Percentiles rank a stretch among this genome's conserved stretches.
Evolutionary conservation across 805 yeast species (phyloP).

Genomic region (Metschnikowia hibisci): DNA sequence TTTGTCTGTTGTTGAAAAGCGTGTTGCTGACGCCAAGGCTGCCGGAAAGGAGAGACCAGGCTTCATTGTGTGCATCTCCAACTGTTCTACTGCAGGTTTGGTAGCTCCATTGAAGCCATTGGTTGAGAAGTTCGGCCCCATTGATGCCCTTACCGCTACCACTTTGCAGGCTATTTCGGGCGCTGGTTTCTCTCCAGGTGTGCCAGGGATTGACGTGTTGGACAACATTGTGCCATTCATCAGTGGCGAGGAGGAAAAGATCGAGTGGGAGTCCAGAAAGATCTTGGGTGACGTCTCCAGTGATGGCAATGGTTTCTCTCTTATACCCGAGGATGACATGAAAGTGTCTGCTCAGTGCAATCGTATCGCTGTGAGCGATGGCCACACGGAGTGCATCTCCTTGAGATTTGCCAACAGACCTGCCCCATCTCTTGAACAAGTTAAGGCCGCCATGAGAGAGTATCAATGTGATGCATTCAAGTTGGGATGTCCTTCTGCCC

Average conservation of each 20-base stretch:
- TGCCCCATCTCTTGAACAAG: slow-evolving; percentile 79
- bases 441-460: slow-evolving; percentile 64
- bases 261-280: slow-evolving; percentile 97
- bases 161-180: slow-evolving; percentile 98
- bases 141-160: slow-evolving; percentile 80
- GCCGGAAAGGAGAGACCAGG: slow-evolving; percentile 64
- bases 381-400: slow-evolving; percentile 94
- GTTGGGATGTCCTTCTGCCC: slow-evolving; percentile 87
- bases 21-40: slow-evolving; percentile 50
- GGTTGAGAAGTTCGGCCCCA: slow-evolving; percentile 84
- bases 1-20: slow-evolving; percentile 63
- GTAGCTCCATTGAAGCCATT: slow-evolving; percentile 97
- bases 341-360: slow-evolving; percentile 94
- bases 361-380: slow-evolving; percentile 95
- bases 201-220: slow-evolving; percentile 87
- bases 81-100: slow-evolving; percentile 97
- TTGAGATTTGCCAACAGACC: slow-evolving; percentile 77
- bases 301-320: slow-evolving; percentile 51
- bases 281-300: slow-evolving; percentile 67
- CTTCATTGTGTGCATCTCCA: slow-evolving; percentile 88
- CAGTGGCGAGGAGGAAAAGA: slow-evolving; percentile 96
- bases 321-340: slow-evolving; percentile 64
- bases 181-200: slow-evolving; percentile 98
- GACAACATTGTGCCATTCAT: slow-evolving; percentile 95
- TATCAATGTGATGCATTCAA: slow-evolving; percentile 80